Percentiles rank a stretch among this genome's conserved stretches.
Evolutionary conservation across 768 basidiomycete genomes (phyloP).

Genomic region (Hygrophorus russula): DNA sequence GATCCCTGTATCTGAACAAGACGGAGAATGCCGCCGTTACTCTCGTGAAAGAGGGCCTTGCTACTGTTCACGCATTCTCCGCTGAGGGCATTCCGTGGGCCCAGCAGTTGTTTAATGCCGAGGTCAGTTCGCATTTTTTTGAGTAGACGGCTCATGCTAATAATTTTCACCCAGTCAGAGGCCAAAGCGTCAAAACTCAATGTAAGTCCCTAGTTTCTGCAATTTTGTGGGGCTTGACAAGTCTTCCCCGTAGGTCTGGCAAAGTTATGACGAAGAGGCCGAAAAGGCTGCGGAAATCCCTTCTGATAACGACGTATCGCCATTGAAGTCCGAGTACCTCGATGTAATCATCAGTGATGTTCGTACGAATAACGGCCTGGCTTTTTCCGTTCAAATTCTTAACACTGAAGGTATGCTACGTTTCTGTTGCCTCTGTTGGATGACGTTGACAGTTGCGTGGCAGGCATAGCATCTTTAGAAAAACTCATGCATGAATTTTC

Average conservation of each 20-base stretch:
- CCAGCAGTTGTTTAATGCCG: conserved; percentile 71
- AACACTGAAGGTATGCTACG: conserved; percentile 70
- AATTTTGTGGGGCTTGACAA: background rate
- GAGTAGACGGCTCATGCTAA: background rate
- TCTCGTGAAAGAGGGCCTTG: conserved; percentile 81
- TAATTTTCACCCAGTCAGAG: conserved; percentile 37
- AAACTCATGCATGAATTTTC: conserved; percentile 94
- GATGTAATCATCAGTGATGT: conserved; percentile 91
- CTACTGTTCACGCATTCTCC: conserved; percentile 79
- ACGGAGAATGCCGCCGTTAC: conserved; percentile 77
- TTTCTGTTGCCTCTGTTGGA: background rate
- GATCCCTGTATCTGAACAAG: conserved; percentile 75
- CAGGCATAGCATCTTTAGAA: conserved; percentile 86
- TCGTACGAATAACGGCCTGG: conserved; percentile 59
- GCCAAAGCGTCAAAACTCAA: conserved; percentile 74
- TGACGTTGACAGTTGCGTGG: conserved; percentile 2
- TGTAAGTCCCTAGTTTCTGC: conserved; percentile 31
- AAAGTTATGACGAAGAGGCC: conserved; percentile 66
- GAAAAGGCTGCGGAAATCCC: conserved; percentile 41
- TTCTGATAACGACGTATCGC: conserved; percentile 32
- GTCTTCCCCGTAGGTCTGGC: conserved; percentile 62
- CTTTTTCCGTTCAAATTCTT: conserved; percentile 88
- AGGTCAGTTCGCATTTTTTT: conserved; percentile 32
- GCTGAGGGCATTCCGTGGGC: conserved; percentile 76
- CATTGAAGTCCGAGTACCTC: conserved; percentile 75